These are phyloP conservation scores for Linnemannia hyalina DNA, from an alignment of 192 early-diverging fungal genomes.

Conservation along the genomic window DNA sequence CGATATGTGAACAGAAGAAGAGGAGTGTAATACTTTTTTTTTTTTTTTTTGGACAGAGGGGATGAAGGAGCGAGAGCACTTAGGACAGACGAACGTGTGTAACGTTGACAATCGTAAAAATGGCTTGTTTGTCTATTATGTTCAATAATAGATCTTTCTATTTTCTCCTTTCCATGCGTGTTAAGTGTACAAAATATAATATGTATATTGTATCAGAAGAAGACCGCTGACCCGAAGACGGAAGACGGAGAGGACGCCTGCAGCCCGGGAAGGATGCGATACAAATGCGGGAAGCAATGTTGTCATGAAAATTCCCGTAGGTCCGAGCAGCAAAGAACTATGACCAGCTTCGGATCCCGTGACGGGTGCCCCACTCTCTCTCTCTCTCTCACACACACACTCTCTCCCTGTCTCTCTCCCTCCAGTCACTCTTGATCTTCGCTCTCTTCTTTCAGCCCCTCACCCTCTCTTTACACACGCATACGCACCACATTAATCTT, in stretches of 20 bases:
- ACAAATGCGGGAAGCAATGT: slow-evolving; percentile 9
- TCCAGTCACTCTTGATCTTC: neutral
- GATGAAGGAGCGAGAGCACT: neutral
- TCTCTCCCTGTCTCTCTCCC: too few species aligned
- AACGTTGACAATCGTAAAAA: neutral
- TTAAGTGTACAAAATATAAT: neutral
- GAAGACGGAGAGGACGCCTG: neutral
- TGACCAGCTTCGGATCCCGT: neutral
- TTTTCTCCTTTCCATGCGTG: neutral
- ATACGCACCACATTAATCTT: neutral
- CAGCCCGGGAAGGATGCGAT: neutral
- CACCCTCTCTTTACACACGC: too few species aligned
- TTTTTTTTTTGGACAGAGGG: neutral
- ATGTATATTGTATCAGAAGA: neutral
- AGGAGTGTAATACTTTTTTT: neutral
- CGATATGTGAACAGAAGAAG: neutral
- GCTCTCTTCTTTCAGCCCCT: neutral
- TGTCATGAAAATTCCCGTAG: slow-evolving; percentile 5
- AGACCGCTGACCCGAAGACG: neutral
- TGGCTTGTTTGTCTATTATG: neutral
- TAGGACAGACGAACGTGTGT: neutral
- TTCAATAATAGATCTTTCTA: neutral
- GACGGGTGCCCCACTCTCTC: neutral
- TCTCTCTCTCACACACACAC: too few species aligned
- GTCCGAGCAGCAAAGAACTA: neutral